These are phyloP conservation scores for Senna tora DNA, from an alignment of 306 rosid genomes.

Conservation along the genomic window DNA sequence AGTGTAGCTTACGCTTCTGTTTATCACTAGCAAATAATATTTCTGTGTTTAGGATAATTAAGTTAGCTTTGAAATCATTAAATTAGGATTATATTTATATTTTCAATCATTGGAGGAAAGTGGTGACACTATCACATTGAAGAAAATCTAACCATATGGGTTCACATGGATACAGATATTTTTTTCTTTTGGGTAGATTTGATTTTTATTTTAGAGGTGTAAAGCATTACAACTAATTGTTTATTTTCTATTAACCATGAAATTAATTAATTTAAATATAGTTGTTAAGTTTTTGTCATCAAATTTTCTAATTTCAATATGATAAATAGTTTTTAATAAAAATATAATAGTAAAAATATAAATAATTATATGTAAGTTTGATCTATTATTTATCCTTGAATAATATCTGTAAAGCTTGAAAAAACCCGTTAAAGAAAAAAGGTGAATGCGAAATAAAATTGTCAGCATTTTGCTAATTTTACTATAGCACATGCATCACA, in stretches of 20 bases:
- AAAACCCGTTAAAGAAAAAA: too few species aligned
- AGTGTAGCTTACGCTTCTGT: background rate
- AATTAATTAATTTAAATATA: too few species aligned
- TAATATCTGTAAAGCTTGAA: too few species aligned
- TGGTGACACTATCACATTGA: background rate
- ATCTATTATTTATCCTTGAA: too few species aligned
- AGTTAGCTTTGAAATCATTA: background rate
- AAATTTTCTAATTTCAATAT: too few species aligned
- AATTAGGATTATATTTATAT: background rate
- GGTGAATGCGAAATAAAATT: too few species aligned
- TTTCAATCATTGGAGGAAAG: background rate
- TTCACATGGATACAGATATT: background rate
- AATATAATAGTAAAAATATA: too few species aligned
- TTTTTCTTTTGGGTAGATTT: background rate
- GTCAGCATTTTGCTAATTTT: background rate
- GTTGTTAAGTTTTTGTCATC: too few species aligned
- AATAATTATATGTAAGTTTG: too few species aligned
- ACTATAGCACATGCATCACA: conserved; percentile 30
- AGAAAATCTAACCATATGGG: background rate
- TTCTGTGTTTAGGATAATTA: background rate
- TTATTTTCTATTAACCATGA: too few species aligned
- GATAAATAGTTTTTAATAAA: too few species aligned
- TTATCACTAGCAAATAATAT: background rate
- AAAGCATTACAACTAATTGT: background rate
- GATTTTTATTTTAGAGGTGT: background rate